Conservation (phyloP, 257 asterid species). For the Lycium ferocissimum region DNA sequence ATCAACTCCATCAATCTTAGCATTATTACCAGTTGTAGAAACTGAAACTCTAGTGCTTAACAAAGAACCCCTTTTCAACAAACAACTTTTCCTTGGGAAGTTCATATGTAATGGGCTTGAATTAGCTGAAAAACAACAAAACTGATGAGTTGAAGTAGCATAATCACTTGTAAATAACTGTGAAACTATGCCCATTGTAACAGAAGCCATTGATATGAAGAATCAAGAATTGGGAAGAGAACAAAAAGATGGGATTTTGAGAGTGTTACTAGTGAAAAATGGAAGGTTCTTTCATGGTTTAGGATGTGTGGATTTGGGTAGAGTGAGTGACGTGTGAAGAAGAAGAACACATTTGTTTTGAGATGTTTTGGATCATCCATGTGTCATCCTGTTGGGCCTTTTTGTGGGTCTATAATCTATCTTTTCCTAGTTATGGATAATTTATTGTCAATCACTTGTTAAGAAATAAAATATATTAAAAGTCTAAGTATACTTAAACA, state of each 20-base stretch:
- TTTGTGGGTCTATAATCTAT: not conserved
- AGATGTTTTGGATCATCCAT: slow-evolving; percentile 33
- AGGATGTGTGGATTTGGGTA: slow-evolving; percentile 36
- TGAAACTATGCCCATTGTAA: slow-evolving; percentile 50
- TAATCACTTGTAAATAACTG: slow-evolving; percentile 42
- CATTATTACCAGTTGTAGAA: slow-evolving; percentile 57
- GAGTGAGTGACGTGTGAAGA: slow-evolving; percentile 35
- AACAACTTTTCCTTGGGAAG: slow-evolving; percentile 38
- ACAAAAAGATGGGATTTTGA: not conserved
- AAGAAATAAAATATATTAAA: not conserved
- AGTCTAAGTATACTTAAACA: too few relatives aligned
- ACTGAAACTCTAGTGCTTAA: slow-evolving; percentile 60
- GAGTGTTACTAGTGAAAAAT: not conserved
- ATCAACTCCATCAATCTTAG: slow-evolving; percentile 50
- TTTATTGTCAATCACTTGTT: not conserved
- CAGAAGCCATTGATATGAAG: too few relatives aligned
- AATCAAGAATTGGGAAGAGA: not conserved
- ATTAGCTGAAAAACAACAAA: slow-evolving; percentile 26
- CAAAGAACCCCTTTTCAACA: slow-evolving; percentile 49
- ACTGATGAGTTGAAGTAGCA: slow-evolving; percentile 16
- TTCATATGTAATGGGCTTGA: slow-evolving; percentile 39
- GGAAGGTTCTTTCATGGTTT: not conserved
- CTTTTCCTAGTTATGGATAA: not conserved
- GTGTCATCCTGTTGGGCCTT: slow-evolving; percentile 30
- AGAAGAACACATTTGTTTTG: slow-evolving; percentile 21